Percentiles rank a stretch among this genome's conserved stretches.
Evolutionary conservation across 2,329 filamentous ascomycete species (phyloP).

Genomic region (Diaporthe aspalathi): DNA sequence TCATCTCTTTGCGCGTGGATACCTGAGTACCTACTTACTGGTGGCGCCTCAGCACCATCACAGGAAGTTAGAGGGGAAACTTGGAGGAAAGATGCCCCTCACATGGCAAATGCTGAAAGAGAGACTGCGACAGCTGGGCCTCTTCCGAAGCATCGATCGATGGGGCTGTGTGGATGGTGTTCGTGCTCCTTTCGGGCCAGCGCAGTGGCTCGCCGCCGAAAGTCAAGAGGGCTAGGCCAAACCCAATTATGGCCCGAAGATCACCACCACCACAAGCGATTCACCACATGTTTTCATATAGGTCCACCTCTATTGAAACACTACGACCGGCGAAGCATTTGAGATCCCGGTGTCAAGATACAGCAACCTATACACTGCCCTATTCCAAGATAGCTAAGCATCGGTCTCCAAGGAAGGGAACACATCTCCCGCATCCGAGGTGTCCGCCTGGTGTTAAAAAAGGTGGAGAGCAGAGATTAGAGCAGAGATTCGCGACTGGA

Average conservation of each 20-base stretch:
- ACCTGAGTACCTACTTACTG: no score
- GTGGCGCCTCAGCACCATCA: neutral
- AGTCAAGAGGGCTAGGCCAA: conserved; percentile 15
- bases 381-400: conserved; percentile 1
- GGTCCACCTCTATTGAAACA: conserved; percentile 21
- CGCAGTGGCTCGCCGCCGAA: conserved; percentile 6
- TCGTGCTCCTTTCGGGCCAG: conserved; percentile 1
- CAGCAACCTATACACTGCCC: neutral
- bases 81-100: conserved; percentile 4
- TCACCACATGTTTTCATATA: conserved; percentile 15
- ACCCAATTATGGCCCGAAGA: conserved; percentile 5
- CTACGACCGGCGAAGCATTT: conserved; percentile 7
- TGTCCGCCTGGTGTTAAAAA: neutral
- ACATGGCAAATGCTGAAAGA: neutral
- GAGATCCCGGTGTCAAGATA: conserved; percentile 17
- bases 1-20: neutral
- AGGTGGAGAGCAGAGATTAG: neutral
- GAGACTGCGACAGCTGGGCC: neutral
- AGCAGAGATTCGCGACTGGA: conserved; percentile 21
- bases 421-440: neutral
- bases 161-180: neutral
- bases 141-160: neutral
- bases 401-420: conserved; percentile 8
- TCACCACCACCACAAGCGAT: neutral
- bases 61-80: neutral